Evolutionary conservation across 2,329 filamentous ascomycete species (phyloP).

Genomic region (Pseudogymnoascus sp.): DNA sequence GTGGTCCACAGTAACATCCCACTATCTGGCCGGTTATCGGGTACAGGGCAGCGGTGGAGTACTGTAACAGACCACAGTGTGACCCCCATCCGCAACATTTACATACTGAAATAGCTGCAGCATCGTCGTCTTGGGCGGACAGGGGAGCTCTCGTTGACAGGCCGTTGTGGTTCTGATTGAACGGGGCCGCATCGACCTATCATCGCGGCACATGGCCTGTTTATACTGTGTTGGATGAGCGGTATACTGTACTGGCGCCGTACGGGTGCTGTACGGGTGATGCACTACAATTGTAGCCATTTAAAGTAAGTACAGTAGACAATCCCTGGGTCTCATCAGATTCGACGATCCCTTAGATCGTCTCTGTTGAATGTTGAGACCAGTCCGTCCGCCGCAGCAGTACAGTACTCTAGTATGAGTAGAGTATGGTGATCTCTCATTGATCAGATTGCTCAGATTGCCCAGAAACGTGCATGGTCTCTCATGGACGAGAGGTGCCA

Average conservation of each 20-base stretch:
- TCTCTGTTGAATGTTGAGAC: not conserved
- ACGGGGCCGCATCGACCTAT: constrained; percentile 2
- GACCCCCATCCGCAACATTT: not conserved
- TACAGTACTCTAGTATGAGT: not conserved
- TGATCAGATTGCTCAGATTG: not conserved
- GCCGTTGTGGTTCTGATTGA: not conserved
- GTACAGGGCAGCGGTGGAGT: not conserved
- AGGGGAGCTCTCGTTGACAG: constrained; percentile 5
- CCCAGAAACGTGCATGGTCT: constrained; percentile 4
- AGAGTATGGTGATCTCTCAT: not conserved
- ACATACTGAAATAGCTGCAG: not conserved
- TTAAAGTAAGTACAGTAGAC: constrained; percentile 1
- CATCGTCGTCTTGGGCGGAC: not conserved
- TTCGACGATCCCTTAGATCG: not conserved
- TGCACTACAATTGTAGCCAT: not conserved
- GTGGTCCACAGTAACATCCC: not conserved
- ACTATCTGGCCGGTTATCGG: constrained; percentile 4
- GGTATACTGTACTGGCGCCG: not conserved
- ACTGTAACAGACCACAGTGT: not conserved
- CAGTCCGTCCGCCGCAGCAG: not conserved
- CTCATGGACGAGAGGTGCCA: constrained; percentile 6
- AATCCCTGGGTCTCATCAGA: constrained; percentile 3
- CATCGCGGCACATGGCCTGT: constrained; percentile 3
- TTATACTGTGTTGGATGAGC: not conserved
- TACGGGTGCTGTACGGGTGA: not conserved